Conservation (phyloP, 352 stramenopile species). For the Globisporangium cystogenes region DNA sequence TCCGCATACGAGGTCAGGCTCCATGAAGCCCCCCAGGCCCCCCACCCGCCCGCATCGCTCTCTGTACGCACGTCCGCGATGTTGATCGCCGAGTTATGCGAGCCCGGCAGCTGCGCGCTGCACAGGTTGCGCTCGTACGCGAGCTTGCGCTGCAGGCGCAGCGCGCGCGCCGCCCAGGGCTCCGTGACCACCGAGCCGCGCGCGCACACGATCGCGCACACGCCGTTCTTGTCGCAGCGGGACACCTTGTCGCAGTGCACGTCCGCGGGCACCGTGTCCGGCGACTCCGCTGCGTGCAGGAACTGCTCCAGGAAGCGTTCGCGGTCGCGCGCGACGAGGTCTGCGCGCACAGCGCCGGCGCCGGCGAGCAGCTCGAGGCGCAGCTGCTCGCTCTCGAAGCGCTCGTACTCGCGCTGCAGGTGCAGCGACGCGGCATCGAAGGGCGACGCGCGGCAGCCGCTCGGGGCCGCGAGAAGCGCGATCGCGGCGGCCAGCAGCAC, state of each 20-base stretch:
- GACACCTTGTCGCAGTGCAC: slow-evolving; percentile 47
- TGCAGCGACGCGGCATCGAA: slow-evolving; percentile 11
- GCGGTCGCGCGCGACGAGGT: slow-evolving; percentile 12
- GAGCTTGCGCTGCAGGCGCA: slow-evolving; percentile 35
- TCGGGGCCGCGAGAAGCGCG: neutral
- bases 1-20: too few relatives aligned
- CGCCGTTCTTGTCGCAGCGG: slow-evolving; percentile 38
- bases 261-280: slow-evolving; percentile 56
- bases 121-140: slow-evolving; percentile 46
- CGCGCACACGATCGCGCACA: slow-evolving; percentile 53
- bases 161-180: slow-evolving; percentile 24
- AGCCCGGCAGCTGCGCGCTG: slow-evolving; percentile 46
- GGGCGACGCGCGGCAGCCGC: slow-evolving; percentile 2
- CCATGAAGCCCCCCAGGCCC: too few relatives aligned
- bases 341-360: slow-evolving; percentile 1
- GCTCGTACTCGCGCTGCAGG: slow-evolving; percentile 14
- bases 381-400: slow-evolving; percentile 13
- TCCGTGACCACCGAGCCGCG: slow-evolving; percentile 30
- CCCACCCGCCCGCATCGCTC: too few relatives aligned
- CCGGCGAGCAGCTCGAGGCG: slow-evolving; percentile 7
- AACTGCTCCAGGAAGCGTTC: slow-evolving; percentile 23
- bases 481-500: neutral
- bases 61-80: slow-evolving; percentile 18
- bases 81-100: slow-evolving; percentile 35
- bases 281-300: slow-evolving; percentile 30